These are phyloP conservation scores for Cenchrus fungigraminus DNA, from an alignment of 176 grass and related monocot species.

Conservation along the genomic window DNA sequence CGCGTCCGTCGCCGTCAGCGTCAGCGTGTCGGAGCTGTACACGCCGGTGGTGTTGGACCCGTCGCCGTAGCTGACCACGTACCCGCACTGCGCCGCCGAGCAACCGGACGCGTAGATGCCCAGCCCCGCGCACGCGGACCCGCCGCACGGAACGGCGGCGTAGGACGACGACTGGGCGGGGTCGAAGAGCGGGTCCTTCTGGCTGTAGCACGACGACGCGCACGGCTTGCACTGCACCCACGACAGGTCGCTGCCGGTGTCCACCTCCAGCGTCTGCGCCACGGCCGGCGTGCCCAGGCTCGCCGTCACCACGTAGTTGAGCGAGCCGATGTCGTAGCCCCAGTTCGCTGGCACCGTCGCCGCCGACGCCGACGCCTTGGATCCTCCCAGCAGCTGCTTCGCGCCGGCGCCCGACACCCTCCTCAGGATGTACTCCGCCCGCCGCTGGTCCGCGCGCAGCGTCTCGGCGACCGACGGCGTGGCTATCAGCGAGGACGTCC, in stretches of 20 bases:
- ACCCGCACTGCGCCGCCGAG: slow-evolving; percentile 53
- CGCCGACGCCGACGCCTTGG: slow-evolving; percentile 21
- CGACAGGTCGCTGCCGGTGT: slow-evolving; percentile 89
- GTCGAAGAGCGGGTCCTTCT: slow-evolving; percentile 72
- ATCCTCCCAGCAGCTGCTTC: slow-evolving; percentile 5
- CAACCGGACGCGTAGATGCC: slow-evolving; percentile 43
- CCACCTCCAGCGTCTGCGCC: slow-evolving; percentile 64
- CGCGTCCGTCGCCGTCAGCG: slow-evolving; percentile 38
- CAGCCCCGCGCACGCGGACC: slow-evolving; percentile 51
- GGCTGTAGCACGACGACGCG: slow-evolving; percentile 58
- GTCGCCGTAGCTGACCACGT: slow-evolving; percentile 80
- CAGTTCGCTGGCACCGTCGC: slow-evolving; percentile 44
- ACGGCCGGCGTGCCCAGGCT: slow-evolving; percentile 70
- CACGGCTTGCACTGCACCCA: slow-evolving; percentile 89
- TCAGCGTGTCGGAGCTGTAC: slow-evolving; percentile 70
- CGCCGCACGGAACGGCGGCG: slow-evolving; percentile 69
- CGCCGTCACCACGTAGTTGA: slow-evolving; percentile 76
- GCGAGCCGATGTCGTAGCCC: slow-evolving; percentile 56
- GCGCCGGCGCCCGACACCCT: slow-evolving; percentile 17
- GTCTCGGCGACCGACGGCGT: slow-evolving; percentile 41
- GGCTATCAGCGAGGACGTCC: slow-evolving; percentile 5
- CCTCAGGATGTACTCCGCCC: slow-evolving; percentile 62
- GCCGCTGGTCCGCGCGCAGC: slow-evolving; percentile 63
- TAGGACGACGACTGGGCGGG: slow-evolving; percentile 73
- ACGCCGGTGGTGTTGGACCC: slow-evolving; percentile 72